Conservation (phyloP, 2,329 filamentous ascomycete genomes). For the Diplodia seriata region DNA sequence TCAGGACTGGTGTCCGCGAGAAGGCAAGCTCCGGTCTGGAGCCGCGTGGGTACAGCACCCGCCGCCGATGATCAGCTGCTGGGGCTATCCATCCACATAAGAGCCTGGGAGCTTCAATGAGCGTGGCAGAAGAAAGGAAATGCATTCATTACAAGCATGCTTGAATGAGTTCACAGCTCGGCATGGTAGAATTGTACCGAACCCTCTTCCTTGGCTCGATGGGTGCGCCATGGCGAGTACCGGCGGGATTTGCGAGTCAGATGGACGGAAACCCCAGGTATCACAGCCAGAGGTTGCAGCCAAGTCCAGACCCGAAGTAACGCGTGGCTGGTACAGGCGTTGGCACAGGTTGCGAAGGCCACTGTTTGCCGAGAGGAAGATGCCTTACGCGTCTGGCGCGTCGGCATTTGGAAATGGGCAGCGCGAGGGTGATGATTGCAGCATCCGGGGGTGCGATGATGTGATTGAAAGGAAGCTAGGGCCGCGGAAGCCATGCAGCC, state of each 20-base stretch:
- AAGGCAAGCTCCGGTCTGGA: slow-evolving; percentile 10
- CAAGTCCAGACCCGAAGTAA: neutral
- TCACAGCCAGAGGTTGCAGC: neutral
- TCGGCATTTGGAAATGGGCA: neutral
- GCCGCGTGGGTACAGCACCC: neutral
- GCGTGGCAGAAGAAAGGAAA: neutral
- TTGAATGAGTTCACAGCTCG: neutral
- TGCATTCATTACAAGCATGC: neutral
- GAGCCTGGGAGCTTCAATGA: no score
- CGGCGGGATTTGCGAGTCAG: slow-evolving; percentile 2
- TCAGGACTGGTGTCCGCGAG: neutral
- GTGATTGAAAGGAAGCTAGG: slow-evolving; percentile 19
- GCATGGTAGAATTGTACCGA: neutral
- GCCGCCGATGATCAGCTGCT: neutral
- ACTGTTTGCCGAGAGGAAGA: neutral
- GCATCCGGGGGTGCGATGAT: slow-evolving; percentile 22
- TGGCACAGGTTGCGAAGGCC: neutral
- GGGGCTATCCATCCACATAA: neutral
- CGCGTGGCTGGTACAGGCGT: neutral
- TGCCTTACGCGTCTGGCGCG: slow-evolving; percentile 16
- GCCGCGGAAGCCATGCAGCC: slow-evolving; percentile 4
- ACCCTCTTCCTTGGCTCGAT: neutral
- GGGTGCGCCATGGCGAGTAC: neutral
- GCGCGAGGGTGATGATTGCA: slow-evolving; percentile 12
- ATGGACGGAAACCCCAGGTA: neutral